These are phyloP conservation scores for Colletotrichum camelliae DNA, from an alignment of 2,329 filamentous ascomycete genomes.

Conservation along the genomic window DNA sequence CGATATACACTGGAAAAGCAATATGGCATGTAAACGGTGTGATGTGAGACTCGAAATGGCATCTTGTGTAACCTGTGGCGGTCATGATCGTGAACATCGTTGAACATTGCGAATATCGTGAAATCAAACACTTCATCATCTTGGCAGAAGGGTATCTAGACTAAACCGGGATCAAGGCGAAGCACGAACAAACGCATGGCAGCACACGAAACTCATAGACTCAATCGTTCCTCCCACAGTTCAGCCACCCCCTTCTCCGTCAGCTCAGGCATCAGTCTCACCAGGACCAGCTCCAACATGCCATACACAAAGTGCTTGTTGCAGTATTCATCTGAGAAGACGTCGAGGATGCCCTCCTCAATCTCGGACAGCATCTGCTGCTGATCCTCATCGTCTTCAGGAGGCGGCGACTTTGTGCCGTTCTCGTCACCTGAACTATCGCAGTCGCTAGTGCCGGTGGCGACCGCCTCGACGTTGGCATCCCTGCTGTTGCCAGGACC, in stretches of 20 bases:
- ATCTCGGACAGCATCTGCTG: constrained; percentile 62
- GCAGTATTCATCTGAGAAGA: constrained; percentile 83
- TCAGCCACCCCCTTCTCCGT: constrained; percentile 73
- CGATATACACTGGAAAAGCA: not conserved
- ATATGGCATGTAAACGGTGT: not conserved
- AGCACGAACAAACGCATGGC: not conserved
- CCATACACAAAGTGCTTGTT: constrained; percentile 92
- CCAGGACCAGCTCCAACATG: constrained; percentile 81
- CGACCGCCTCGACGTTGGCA: constrained; percentile 27
- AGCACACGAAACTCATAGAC: constrained; percentile 22
- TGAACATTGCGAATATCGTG: not conserved
- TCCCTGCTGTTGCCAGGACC: not conserved
- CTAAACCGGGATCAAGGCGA: not conserved
- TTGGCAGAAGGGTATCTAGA: constrained; percentile 17
- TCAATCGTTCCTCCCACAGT: constrained; percentile 75
- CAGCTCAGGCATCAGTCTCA: constrained; percentile 84
- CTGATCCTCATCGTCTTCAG: constrained; percentile 44
- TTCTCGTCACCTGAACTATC: constrained; percentile 21
- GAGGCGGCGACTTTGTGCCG: constrained; percentile 20
- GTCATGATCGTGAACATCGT: not conserved
- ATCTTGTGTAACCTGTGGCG: not conserved
- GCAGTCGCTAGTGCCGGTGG: constrained; percentile 22
- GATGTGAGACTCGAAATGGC: not conserved
- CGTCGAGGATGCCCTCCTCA: constrained; percentile 69
- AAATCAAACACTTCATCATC: not conserved